Percentiles rank a stretch among this genome's conserved stretches.
phyloP scores from a whole-genome alignment of 805 yeast species.

The Metschnikowia vanudenii region DNA sequence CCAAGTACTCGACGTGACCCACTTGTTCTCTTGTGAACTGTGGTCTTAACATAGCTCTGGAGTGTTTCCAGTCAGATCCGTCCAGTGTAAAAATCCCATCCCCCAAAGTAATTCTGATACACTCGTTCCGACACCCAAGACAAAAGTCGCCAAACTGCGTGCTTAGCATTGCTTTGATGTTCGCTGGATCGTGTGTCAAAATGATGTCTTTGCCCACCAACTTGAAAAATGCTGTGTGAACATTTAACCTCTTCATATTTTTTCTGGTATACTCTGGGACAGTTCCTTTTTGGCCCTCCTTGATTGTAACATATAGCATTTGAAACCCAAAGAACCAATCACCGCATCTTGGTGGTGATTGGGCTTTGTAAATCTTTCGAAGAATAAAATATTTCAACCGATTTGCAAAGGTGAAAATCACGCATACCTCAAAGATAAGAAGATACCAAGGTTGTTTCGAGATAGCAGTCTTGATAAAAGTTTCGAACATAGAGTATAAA shows the following conservation, averaged over 20 bases:
- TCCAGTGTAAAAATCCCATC: constrained; percentile 30
- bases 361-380: constrained; percentile 10
- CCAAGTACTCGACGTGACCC: constrained; percentile 27
- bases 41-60: constrained; percentile 29
- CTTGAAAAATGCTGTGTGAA: constrained; percentile 8
- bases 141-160: constrained; percentile 28
- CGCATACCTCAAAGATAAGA: constrained; percentile 4
- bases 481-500: constrained; percentile 1
- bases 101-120: constrained; percentile 23
- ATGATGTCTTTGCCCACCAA: constrained; percentile 13
- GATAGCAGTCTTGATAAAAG: neutral
- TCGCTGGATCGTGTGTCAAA: constrained; percentile 24
- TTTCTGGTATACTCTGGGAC: constrained; percentile 12
- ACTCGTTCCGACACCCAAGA: constrained; percentile 25
- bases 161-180: constrained; percentile 28
- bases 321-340: constrained; percentile 16
- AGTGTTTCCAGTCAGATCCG: constrained; percentile 30
- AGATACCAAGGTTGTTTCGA: constrained; percentile 13
- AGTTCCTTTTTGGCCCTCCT: constrained; percentile 9
- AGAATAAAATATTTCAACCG: constrained; percentile 1
- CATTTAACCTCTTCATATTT: constrained; percentile 4
- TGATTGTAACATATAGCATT: constrained; percentile 6
- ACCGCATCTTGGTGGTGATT: constrained; percentile 10
- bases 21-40: constrained; percentile 29
- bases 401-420: neutral